Base-by-base conservation (phyloP, 306 rosid species). In the Hylodesmum podocarpum region DNA sequence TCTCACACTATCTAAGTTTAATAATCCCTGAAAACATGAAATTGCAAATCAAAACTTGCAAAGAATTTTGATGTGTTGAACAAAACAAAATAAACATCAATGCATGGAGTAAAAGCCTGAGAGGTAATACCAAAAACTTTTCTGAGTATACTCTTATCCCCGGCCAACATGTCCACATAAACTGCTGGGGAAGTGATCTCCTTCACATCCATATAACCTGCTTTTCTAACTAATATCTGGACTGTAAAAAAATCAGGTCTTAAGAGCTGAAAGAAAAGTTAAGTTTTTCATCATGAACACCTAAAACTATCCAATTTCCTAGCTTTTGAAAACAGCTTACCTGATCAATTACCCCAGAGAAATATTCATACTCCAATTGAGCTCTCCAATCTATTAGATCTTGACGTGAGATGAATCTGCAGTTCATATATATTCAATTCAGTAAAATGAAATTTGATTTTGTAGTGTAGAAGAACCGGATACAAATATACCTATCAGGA, bases 211-310 rank as follows among this genome's bases (percentile, higher is more conserved):
- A 95, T 84, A 84, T 89, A 90, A 88, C 89, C 86, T 77, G 88
- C 87, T 76, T 83, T 86, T 87, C 85, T 79, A 81, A 86, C 84
- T 89, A 91, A 89, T 81, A 90, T 84, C 97, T 95, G 98, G 93
- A 95, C 98, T 92, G 98, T 87, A 92, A 81, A 92, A 80, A 92
- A 86, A 93, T 89, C 95, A 93, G 90, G 83, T 87, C 83, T 86
- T 87, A 85, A 88, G 90, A 90, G 81, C 85, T 50, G 88, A 82
- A 82, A 79, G 40, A 70, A 89, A 78, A 51, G 83, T 58, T 36
- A 81, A 75, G 78, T 66, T 33, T 64, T 87, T 67, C 70, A 43
- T 79, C 53, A 43, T 78, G 67, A 34, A 37, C 24, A 74, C 28
- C 44, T 22, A 57, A 71, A 44, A 37, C n/a, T 62, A 43, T 62